Percentiles rank a stretch among this genome's conserved stretches.
These are phyloP conservation scores for Colletotrichum higginsianum DNA, from an alignment of 2,329 filamentous ascomycete species.

Conservation along the genomic window DNA sequence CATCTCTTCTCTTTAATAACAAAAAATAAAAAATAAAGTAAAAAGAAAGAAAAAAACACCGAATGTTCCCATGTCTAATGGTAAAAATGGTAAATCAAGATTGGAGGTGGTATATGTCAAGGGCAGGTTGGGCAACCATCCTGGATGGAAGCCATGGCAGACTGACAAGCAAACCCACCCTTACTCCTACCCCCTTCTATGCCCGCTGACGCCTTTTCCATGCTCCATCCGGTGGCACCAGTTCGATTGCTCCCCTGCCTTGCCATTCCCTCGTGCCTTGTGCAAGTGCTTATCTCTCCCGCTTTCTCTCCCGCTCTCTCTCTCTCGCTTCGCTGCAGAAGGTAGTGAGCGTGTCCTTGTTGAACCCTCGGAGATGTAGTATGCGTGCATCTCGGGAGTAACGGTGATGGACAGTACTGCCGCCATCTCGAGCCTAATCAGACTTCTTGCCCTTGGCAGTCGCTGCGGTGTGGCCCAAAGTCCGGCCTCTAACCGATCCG, in stretches of 20 bases:
- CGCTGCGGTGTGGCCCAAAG: conserved; percentile 48
- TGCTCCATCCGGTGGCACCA: conserved; percentile 13
- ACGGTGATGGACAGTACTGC: not conserved
- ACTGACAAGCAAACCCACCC: conserved; percentile 3
- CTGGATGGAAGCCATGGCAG: not conserved
- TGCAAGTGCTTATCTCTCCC: too few species aligned
- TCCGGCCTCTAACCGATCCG: conserved; percentile 53
- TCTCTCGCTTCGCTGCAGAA: not conserved
- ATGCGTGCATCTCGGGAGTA: not conserved
- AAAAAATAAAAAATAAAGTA: too few species aligned
- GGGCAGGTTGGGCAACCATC: not conserved
- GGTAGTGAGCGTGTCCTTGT: not conserved
- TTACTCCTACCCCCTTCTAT: conserved; percentile 2
- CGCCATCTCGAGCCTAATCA: conserved; percentile 51
- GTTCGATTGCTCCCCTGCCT: not conserved
- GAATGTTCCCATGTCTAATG: conserved; percentile 10
- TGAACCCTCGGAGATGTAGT: not conserved
- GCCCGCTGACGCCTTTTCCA: conserved; percentile 37
- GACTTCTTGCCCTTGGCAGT: conserved; percentile 62
- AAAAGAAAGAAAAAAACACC: not conserved
- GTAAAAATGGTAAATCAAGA: conserved; percentile 13
- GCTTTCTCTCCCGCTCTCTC: not conserved
- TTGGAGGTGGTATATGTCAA: not conserved
- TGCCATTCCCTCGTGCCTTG: not conserved
- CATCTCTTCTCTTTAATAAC: too few species aligned